A percentile compares a stretch with the other conserved stretches of the same genome.
Evolutionary conservation across 257 asterid species (phyloP).

Genomic region (Ajuga chamaepitys): DNA sequence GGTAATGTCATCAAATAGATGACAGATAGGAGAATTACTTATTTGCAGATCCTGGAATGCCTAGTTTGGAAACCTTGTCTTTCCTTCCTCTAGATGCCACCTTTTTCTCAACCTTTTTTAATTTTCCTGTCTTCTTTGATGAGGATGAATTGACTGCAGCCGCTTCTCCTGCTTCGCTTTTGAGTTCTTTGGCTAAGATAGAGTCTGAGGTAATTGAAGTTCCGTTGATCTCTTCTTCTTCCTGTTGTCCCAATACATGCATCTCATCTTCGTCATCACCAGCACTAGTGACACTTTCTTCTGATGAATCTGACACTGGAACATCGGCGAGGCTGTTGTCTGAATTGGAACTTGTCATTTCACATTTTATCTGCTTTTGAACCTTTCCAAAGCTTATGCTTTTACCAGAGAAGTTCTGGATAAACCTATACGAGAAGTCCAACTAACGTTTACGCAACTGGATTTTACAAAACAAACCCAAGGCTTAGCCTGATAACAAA

Average conservation of each 20-base stretch:
- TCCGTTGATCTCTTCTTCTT: constrained; percentile 21
- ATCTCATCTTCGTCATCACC: constrained; percentile 23
- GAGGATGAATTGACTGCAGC: constrained; percentile 14
- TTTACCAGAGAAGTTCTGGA: constrained; percentile 57
- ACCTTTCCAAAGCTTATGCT: constrained; percentile 60
- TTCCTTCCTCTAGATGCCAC: constrained; percentile 35
- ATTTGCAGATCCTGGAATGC: constrained; percentile 74
- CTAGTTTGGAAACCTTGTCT: constrained; percentile 31
- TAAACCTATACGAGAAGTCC: constrained; percentile 44
- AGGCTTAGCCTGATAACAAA: no score
- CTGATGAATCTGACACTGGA: constrained; percentile 14
- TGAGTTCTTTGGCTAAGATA: constrained; percentile 4
- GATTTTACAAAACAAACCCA: not conserved
- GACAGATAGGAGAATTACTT: constrained; percentile 32
- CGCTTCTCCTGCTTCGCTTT: constrained; percentile 18
- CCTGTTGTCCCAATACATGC: constrained; percentile 4
- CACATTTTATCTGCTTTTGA: constrained; percentile 68
- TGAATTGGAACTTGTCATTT: constrained; percentile 27
- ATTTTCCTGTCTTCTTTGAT: constrained; percentile 23
- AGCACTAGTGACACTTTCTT: constrained; percentile 15
- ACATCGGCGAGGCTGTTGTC: constrained; percentile 10
- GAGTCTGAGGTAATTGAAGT: constrained; percentile 11
- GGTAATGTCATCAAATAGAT: not conserved
- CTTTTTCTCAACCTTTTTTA: constrained; percentile 33
- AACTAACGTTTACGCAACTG: not conserved